Evolutionary conservation across 192 early-diverging fungal genomes (phyloP), one percentile per base, ranked within the genome.

Genomic region (Rhizophagus sp.): DNA sequence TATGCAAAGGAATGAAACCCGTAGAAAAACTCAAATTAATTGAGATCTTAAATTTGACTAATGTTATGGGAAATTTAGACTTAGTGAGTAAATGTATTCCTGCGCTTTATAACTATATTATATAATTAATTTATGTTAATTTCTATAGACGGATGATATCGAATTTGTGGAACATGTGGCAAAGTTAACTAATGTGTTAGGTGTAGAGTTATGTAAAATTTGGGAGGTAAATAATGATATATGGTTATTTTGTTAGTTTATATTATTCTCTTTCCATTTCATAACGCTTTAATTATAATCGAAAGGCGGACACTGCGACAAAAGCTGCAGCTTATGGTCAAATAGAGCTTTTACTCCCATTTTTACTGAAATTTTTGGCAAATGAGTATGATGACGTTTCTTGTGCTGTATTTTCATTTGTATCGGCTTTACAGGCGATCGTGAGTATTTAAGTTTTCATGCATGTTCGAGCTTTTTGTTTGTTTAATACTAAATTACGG

Each of bases 1-100:
- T 97, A 44, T 89, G 87, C 62, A 99, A 99, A 81, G 97, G 97
- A 33, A 99, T 99, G 97, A 87, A 90, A 69, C 89, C 96, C 2
- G 69, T 90, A 68, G 97, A 99, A 75, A 99, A 98, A 85, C 87
- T 99, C 57, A 90, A 89, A 47, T 87, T 99, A 77, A 89, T 98
- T 33, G 93, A 95, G 83, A 85, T 91, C 62, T 84, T 97, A 65
- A 87, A 89, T 75, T 74, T 94, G 25, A 85, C 90, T 25, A 81
- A 83, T 62, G 78, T 90, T 8, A 78, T 92, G 76, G 76, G 73
- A 11, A 49, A 76, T 25, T 77, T 89, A 44, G 88, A 88, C 75
- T 69, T 84, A 73, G 86, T 87, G 87, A 75, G 86, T 64, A 50
- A 27, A 50, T 36, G n/a, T 19, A 25, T 68, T 27, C 12, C 3